Evolutionary conservation across 2,329 filamentous ascomycete species (phyloP), one percentile per base, ranked within the genome.

Genomic region (Ophiostoma sp.): DNA sequence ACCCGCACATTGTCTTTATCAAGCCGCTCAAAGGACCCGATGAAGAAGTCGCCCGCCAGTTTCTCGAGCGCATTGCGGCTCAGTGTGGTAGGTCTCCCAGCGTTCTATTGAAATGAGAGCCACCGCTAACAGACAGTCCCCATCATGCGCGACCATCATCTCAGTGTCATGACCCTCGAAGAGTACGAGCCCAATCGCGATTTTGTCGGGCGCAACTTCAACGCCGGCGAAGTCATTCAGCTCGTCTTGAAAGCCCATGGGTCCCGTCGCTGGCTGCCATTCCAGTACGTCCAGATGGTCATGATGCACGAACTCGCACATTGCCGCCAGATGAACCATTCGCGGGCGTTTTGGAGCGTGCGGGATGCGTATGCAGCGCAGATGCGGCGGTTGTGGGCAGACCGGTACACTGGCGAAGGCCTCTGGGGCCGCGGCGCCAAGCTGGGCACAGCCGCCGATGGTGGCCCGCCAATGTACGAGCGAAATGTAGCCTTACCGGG

Each of bases 251-350:
- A 91, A 77, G 89, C 92, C 0, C 87, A 86, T 0, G 84, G 83
- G 4, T 87, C 87, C 0, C 88, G 89, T 33, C 87, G 84, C 74
- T 97, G 94, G 94, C 84, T 97, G 28, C 92, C 93, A 0, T 94
- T 96, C 79, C 86, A 89, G 75, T 94, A 94, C 79, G 92, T 97
- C 19, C 93, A 96, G 82, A 95, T 96, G 92, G 93, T 97, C 76
- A 97, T 97, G 94, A 95, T 97, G 89, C 94, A 97, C 80, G 93
- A 96, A 84, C 84, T 97, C 39, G 93, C 93, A 2, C 93, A 97
- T 81, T 95, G 92, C 85, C 92, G 93, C 81, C 91, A 97, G 80
- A 97, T 97, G 94, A 97, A 97, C 80, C 94, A 97, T 80, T 92
- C 90, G 1, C 87, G 88, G 72, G 89, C 88, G 2, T 97, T 97